These are phyloP conservation scores for Ganoderma resinaceum DNA, from an alignment of 1,284 basidiomycete genomes.

Conservation along the genomic window DNA sequence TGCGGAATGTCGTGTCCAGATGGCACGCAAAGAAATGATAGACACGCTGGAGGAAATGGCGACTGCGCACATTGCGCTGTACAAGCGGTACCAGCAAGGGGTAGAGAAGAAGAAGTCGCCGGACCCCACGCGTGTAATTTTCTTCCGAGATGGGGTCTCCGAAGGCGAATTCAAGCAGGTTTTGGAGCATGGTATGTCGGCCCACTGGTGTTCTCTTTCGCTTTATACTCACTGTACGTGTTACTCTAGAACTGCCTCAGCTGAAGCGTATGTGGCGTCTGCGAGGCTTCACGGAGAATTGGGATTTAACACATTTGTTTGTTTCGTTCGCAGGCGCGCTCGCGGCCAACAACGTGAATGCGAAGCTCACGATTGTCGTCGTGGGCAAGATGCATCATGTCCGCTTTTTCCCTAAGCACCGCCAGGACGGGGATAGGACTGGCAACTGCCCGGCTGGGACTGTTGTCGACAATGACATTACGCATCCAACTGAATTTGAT, in stretches of 20 bases:
- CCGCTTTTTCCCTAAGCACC: slow-evolving; percentile 51
- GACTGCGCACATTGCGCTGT: slow-evolving; percentile 32
- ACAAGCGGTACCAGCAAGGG: slow-evolving; percentile 26
- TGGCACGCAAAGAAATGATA: slow-evolving; percentile 58
- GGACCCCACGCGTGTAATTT: slow-evolving; percentile 42
- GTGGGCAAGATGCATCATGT: slow-evolving; percentile 49
- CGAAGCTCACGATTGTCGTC: background rate
- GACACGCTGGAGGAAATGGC: slow-evolving; percentile 48
- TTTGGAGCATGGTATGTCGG: slow-evolving; percentile 39
- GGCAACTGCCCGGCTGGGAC: slow-evolving; percentile 59
- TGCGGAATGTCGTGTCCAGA: slow-evolving; percentile 52
- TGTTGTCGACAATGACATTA: slow-evolving; percentile 53
- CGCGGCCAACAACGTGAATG: background rate
- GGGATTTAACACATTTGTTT: background rate
- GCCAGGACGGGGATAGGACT: slow-evolving; percentile 42
- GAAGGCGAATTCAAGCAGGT: slow-evolving; percentile 65
- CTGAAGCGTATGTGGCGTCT: background rate
- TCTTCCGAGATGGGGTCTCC: slow-evolving; percentile 71
- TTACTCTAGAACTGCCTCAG: background rate
- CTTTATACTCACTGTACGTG: background rate
- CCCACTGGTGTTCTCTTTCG: background rate
- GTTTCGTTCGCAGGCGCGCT: slow-evolving; percentile 12
- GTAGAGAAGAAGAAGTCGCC: background rate
- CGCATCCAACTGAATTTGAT: slow-evolving; percentile 51
- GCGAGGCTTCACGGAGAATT: background rate